These are phyloP conservation scores for Crithidia thermophila DNA, from an alignment of 208 protist genomes.

Conservation along the genomic window DNA sequence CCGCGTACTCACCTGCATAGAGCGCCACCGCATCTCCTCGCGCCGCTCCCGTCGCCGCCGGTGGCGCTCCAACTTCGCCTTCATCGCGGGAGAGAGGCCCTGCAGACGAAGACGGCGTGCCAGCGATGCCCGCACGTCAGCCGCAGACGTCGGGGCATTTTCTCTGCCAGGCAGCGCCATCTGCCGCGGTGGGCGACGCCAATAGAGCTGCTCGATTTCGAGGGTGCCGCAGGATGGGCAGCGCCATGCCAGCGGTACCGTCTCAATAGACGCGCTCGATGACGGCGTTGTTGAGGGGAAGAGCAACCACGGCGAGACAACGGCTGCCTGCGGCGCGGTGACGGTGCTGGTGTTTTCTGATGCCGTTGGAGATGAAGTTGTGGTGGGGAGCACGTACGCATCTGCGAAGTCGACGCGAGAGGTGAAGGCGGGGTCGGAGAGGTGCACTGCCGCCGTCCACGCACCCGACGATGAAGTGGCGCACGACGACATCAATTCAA, in stretches of 20 bases:
- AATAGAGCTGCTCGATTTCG: slow-evolving; percentile 44
- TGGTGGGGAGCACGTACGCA: slow-evolving; percentile 48
- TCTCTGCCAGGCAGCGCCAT: not conserved
- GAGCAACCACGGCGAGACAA: slow-evolving; percentile 48
- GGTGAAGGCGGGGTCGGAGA: slow-evolving; percentile 49
- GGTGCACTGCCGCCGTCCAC: slow-evolving; percentile 16
- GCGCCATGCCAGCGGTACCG: slow-evolving; percentile 49
- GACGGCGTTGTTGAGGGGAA: not conserved
- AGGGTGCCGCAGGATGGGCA: slow-evolving; percentile 42
- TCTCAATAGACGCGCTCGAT: slow-evolving; percentile 2
- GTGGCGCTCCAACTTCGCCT: slow-evolving; percentile 22
- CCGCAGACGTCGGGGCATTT: not conserved
- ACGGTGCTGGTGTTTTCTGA: too few relatives aligned
- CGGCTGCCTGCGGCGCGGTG: too few relatives aligned
- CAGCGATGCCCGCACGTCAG: slow-evolving; percentile 1
- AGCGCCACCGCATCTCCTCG: slow-evolving; percentile 24
- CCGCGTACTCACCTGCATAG: slow-evolving; percentile 18
- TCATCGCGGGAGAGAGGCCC: slow-evolving; percentile 11
- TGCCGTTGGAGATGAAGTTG: slow-evolving; percentile 3
- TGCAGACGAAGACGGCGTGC: slow-evolving; percentile 13
- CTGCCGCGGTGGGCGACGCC: slow-evolving; percentile 12
- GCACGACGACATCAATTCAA: not conserved
- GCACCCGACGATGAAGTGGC: not conserved
- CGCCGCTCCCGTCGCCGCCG: slow-evolving; percentile 25
- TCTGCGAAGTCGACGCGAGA: slow-evolving; percentile 41